Base-by-base conservation (phyloP, 2,329 filamentous ascomycete genomes). In the Trichoderma aggressivum region DNA sequence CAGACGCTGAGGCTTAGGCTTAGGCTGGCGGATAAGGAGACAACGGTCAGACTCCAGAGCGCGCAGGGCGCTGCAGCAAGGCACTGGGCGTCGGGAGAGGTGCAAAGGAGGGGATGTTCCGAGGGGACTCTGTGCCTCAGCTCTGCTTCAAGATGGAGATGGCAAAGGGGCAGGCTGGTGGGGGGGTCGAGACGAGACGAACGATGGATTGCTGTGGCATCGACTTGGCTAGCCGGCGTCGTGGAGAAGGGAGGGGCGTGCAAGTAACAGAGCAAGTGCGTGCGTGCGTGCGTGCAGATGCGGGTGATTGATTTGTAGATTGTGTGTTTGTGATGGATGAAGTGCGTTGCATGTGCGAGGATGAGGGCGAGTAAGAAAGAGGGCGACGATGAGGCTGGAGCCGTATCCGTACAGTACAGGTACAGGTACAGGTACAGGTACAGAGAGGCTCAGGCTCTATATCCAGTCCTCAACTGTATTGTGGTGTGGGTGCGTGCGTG, bases 101-200 rank as follows among this genome's bases (percentile, higher is more conserved):
- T 36, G 55, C 39, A 32, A 50, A 68, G 66, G 56, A 69, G 56
- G 55, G 32, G 30, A 34, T 36, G 24, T 66, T 30, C 36, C 50
- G 62, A 69, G 56, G 65, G 21, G 66, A 61, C 30, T 36, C 30
- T 61, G 36, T 61, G 65, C 65, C 65, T 68, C 65, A 68, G 65
- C 55, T 60, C 28, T 61, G 66, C 66, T 39, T 59, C 65, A 39
- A 43, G 63, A 62, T 64, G 68, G 68, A 70, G 68, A 64, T 64
- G 68, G 68, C 61, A 70, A 70, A 70, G 68, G 68, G 60, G 68
- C 68, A 64, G 68, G 60, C 68, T 36, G 55, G 68, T 70, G 68
- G 60, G 50, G 68, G 61, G 61, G 34, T 24, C 50, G 32, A 66
- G 56, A 69, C 66, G 56, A 62, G 60, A 64, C 68, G 68, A 70